Conservation (phyloP, 2,329 filamentous ascomycete species). For the Fusarium duplospermum region DNA sequence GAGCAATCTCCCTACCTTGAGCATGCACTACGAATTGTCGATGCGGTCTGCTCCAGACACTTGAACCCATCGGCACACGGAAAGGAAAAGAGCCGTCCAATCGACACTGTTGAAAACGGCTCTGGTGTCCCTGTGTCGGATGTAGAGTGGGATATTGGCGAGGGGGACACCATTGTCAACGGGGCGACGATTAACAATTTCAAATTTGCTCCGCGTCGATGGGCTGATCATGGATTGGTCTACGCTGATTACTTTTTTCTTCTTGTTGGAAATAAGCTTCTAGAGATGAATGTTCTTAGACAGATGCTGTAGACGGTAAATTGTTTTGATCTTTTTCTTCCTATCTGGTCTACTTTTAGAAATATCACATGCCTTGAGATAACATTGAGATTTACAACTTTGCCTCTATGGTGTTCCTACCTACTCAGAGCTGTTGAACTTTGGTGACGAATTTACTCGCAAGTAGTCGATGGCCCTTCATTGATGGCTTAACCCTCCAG, state of each 20-base stretch:
- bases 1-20: slow-evolving; percentile 25
- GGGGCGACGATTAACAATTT: slow-evolving; percentile 61
- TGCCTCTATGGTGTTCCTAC: too few relatives aligned
- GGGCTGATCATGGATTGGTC: slow-evolving; percentile 59
- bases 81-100: background rate
- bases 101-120: slow-evolving; percentile 41
- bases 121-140: background rate
- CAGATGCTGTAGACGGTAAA: background rate
- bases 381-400: too few relatives aligned
- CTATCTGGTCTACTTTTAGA: background rate
- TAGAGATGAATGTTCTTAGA: slow-evolving; percentile 35
- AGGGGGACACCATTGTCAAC: slow-evolving; percentile 56
- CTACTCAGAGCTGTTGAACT: background rate
- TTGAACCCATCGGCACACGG: slow-evolving; percentile 27
- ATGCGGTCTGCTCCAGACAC: slow-evolving; percentile 23
- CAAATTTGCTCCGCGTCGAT: slow-evolving; percentile 56
- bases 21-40: slow-evolving; percentile 1
- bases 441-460: background rate
- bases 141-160: background rate
- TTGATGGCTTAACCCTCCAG: background rate
- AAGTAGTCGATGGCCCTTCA: background rate
- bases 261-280: slow-evolving; percentile 54
- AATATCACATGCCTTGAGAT: background rate
- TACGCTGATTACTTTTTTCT: slow-evolving; percentile 63
- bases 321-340: background rate